These are phyloP conservation scores for Pythium phragmitis DNA, from an alignment of 352 stramenopile species.

Conservation along the genomic window DNA sequence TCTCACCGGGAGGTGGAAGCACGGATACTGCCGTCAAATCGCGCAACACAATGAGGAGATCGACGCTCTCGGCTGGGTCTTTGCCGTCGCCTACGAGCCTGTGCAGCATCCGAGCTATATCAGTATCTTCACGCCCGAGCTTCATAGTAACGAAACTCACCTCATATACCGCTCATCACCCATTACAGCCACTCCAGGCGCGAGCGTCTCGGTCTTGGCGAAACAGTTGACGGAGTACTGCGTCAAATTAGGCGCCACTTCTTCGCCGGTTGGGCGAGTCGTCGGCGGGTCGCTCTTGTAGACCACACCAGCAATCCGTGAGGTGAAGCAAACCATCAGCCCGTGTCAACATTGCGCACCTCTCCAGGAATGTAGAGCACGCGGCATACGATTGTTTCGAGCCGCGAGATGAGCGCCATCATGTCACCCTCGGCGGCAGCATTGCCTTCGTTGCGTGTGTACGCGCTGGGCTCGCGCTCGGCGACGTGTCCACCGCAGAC, in stretches of 20 bases:
- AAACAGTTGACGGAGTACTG: conserved; percentile 85
- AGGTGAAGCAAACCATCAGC: neutral
- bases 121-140: neutral
- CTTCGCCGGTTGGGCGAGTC: conserved; percentile 49
- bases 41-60: conserved; percentile 67
- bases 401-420: conserved; percentile 84
- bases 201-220: conserved; percentile 40
- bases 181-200: conserved; percentile 39
- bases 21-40: conserved; percentile 42
- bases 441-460: conserved; percentile 55
- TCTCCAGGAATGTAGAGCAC: conserved; percentile 80
- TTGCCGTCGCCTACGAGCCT: conserved; percentile 59
- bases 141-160: conserved; percentile 25
- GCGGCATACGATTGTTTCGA: conserved; percentile 86
- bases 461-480: conserved; percentile 41
- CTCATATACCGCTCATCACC: conserved; percentile 61
- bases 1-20: conserved; percentile 37
- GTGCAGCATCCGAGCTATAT: neutral
- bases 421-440: conserved; percentile 85
- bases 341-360: conserved; percentile 21
- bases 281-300: conserved; percentile 72
- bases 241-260: conserved; percentile 56
- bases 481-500: conserved; percentile 67
- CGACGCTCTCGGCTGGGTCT: conserved; percentile 45
- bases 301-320: neutral